Evolutionary conservation across 306 rosid species (phyloP).

Genomic region (Inga laurina): DNA sequence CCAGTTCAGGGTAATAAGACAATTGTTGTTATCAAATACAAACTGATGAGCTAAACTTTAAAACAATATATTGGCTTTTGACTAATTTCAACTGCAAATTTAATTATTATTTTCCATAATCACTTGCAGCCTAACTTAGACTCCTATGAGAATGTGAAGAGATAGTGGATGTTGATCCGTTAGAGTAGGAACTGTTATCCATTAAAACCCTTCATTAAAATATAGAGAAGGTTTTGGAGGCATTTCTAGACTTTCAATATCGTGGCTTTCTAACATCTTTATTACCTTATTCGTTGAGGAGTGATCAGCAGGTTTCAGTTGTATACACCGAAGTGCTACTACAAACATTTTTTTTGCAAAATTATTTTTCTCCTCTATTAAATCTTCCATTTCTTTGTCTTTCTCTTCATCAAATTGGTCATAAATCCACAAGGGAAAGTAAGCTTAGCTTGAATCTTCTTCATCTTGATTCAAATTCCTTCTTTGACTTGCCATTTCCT

Average conservation of each 20-base stretch:
- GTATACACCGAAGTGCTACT: neutral
- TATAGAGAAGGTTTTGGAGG: neutral
- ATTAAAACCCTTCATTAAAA: too few species aligned
- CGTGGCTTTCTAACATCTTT: neutral
- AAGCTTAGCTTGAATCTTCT: neutral
- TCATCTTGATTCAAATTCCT: neutral
- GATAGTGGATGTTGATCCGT: too few species aligned
- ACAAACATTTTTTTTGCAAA: neutral
- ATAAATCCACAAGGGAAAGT: neutral
- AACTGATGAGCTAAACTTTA: too few species aligned
- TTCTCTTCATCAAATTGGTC: neutral
- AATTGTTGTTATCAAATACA: too few species aligned
- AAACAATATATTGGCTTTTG: too few species aligned
- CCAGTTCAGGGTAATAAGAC: too few species aligned
- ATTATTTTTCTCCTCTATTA: neutral
- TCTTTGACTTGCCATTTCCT: neutral
- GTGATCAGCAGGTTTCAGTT: neutral
- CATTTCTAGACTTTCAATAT: neutral
- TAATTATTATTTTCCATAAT: too few species aligned
- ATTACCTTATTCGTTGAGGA: neutral
- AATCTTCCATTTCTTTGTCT: neutral
- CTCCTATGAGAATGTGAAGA: too few species aligned
- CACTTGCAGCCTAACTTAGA: too few species aligned
- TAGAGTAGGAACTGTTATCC: too few species aligned
- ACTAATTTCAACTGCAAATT: too few species aligned